Evolutionary conservation across 176 grass and related monocot genomes (phyloP).

Genomic region (Saccharum officinarum): DNA sequence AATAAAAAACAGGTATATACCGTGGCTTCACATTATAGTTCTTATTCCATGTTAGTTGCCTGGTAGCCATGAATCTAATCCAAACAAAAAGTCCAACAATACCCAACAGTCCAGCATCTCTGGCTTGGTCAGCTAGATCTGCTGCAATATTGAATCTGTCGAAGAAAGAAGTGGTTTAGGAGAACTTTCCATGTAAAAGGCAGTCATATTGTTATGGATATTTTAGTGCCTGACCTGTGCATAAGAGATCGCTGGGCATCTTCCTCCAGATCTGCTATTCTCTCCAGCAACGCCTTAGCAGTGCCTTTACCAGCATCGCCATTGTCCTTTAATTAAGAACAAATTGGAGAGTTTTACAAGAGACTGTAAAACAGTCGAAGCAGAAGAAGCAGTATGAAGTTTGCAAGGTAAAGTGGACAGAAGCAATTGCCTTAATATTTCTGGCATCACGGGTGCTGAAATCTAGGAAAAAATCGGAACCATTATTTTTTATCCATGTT

Average conservation of each 20-base stretch:
- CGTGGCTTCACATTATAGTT: constrained; percentile 99
- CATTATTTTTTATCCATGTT: constrained; percentile 92
- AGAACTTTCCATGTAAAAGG: constrained; percentile 6
- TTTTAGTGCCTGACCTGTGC: constrained; percentile 69
- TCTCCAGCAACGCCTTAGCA: constrained; percentile 72
- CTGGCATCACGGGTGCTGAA: constrained; percentile 52
- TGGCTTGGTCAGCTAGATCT: constrained; percentile 79
- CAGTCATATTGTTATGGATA: constrained; percentile 27
- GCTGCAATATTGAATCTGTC: constrained; percentile 92
- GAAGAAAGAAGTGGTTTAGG: constrained; percentile 28
- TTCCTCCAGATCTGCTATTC: constrained; percentile 84
- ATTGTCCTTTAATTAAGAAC: constrained; percentile 56
- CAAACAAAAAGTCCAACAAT: constrained; percentile 91
- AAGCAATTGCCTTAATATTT: constrained; percentile 52
- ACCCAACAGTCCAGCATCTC: constrained; percentile 68
- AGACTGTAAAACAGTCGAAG: constrained; percentile 23
- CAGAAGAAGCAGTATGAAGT: not conserved
- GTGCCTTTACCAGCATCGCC: constrained; percentile 80
- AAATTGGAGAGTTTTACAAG: constrained; percentile 33
- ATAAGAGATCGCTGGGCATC: constrained; percentile 96
- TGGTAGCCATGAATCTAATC: constrained; percentile 93
- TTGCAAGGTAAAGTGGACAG: constrained; percentile 17
- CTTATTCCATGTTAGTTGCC: constrained; percentile 96
- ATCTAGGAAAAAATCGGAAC: constrained; percentile 80
- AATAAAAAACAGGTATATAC: constrained; percentile 50